Conservation (phyloP, 164 flowering plant species). For the Pachysandra terminalis region DNA sequence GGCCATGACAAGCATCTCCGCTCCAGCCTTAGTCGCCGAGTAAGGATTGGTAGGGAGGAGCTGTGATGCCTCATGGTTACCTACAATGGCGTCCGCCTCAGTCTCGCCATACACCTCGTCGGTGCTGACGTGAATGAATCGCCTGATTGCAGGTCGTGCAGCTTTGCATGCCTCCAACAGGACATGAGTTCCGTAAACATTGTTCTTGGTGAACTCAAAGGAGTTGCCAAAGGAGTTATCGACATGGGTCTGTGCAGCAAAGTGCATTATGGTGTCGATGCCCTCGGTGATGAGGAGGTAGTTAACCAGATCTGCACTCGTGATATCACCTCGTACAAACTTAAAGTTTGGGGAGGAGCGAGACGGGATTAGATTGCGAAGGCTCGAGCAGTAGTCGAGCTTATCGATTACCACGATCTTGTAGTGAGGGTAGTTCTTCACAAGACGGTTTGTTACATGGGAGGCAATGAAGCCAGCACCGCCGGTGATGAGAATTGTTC, state of each 20-base stretch:
- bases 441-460: slow-evolving; percentile 2
- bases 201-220: background rate
- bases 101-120: background rate
- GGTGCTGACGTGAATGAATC: background rate
- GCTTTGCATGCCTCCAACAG: slow-evolving; percentile 1
- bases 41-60: background rate
- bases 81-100: background rate
- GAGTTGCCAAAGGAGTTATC: background rate
- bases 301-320: background rate
- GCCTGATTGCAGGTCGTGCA: background rate
- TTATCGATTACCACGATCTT: slow-evolving; percentile 2
- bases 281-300: background rate
- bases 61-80: background rate
- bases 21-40: background rate
- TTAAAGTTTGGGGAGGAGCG: background rate
- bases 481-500: background rate
- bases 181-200: background rate
- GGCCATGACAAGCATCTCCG: slow-evolving; percentile 3
- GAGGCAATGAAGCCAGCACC: slow-evolving; percentile 1
- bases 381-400: background rate
- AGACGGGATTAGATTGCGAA: background rate
- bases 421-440: background rate
- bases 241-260: background rate
- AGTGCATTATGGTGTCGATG: background rate
- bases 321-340: background rate